Percentiles rank a stretch among this genome's conserved stretches.
Evolutionary conservation across 306 rosid species (phyloP).

Genomic region (Lathyrus tuberosus): DNA sequence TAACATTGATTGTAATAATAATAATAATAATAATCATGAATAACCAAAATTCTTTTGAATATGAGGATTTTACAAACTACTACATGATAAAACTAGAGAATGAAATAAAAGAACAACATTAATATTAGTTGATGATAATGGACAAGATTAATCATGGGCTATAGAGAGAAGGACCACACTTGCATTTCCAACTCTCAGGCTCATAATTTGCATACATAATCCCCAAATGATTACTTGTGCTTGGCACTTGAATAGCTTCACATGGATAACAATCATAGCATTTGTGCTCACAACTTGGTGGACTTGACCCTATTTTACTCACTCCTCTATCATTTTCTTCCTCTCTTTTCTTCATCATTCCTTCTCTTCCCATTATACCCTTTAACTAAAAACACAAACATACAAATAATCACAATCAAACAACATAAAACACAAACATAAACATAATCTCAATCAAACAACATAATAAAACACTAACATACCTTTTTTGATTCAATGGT

Average conservation of each 20-base stretch:
- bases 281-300: conserved; percentile 90
- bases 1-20: no score
- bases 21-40: conserved; percentile 9
- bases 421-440: not conserved
- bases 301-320: conserved; percentile 82
- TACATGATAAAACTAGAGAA: conserved; percentile 25
- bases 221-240: conserved; percentile 54
- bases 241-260: conserved; percentile 88
- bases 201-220: conserved; percentile 85
- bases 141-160: conserved; percentile 56
- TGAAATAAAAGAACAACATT: conserved; percentile 11
- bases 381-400: conserved; percentile 27
- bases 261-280: conserved; percentile 94
- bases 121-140: not conserved
- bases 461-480: not conserved
- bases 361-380: conserved; percentile 44
- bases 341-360: conserved; percentile 18
- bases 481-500: conserved; percentile 38
- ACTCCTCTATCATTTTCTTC: conserved; percentile 42
- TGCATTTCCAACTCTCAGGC: conserved; percentile 99
- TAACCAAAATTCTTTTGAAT: conserved; percentile 7
- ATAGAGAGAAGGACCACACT: conserved; percentile 87
- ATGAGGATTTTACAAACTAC: conserved; percentile 37
- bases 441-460: conserved; percentile 3
- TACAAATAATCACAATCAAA: conserved; percentile 10